Conservation (phyloP, 1,139 yeast species). For the Hyphopichia fennica region DNA sequence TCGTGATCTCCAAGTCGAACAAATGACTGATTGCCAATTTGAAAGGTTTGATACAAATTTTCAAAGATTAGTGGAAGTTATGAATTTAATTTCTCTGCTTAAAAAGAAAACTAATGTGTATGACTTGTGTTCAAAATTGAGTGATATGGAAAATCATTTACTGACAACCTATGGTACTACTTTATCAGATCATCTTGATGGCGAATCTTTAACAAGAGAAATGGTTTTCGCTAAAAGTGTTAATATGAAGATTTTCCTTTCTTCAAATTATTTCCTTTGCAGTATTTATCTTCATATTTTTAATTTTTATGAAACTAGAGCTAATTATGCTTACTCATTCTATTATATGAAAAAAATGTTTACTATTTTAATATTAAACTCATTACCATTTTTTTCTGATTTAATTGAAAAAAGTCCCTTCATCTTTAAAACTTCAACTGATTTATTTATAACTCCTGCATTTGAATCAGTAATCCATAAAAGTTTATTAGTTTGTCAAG, state of each 20-base stretch:
- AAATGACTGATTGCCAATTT: slow-evolving; percentile 13
- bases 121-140: background rate
- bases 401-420: slow-evolving; percentile 21
- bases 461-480: slow-evolving; percentile 34
- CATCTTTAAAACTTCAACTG: slow-evolving; percentile 23
- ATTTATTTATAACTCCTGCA: slow-evolving; percentile 37
- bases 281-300: slow-evolving; percentile 22
- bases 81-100: slow-evolving; percentile 5
- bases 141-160: background rate
- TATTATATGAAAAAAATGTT: slow-evolving; percentile 32
- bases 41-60: slow-evolving; percentile 16
- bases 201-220: background rate
- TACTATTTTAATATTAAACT: slow-evolving; percentile 23
- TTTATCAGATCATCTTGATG: background rate
- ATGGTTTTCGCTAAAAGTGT: background rate
- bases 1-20: slow-evolving; percentile 25
- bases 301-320: slow-evolving; percentile 32
- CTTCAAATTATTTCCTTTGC: background rate
- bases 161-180: background rate
- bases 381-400: slow-evolving; percentile 33
- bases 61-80: slow-evolving; percentile 17
- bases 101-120: background rate
- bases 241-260: background rate
- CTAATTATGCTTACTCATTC: slow-evolving; percentile 22
- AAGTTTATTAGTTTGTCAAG: slow-evolving; percentile 22